phyloP scores from a whole-genome alignment of 2,329 filamentous ascomycete species.

The Monilinia fructigena region DNA sequence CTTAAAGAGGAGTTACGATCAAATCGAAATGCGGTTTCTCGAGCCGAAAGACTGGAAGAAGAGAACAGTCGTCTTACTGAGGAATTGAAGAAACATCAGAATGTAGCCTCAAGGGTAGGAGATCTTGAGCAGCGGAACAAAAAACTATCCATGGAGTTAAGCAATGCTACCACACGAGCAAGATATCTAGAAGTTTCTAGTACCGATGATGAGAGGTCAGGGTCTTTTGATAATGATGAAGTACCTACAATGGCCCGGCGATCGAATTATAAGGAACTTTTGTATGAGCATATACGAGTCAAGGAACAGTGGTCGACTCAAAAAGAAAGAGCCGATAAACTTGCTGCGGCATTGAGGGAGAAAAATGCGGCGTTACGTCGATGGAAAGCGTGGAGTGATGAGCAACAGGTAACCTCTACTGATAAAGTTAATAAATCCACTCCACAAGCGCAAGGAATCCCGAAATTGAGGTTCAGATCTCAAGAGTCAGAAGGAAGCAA shows the following conservation, averaged over 20 bases:
- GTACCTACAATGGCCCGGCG: neutral
- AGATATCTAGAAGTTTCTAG: slow-evolving; percentile 11
- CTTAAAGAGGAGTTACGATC: slow-evolving; percentile 28
- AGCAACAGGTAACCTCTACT: neutral
- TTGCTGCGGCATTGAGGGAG: slow-evolving; percentile 2
- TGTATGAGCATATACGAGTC: slow-evolving; percentile 5
- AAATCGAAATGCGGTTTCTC: slow-evolving; percentile 25
- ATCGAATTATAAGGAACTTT: slow-evolving; percentile 3
- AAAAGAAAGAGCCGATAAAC: slow-evolving; percentile 17
- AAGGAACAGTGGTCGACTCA: slow-evolving; percentile 20
- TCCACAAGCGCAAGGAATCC: slow-evolving; percentile 3
- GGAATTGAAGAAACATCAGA: slow-evolving; percentile 29
- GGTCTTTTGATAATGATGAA: neutral
- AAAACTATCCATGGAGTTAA: slow-evolving; percentile 27
- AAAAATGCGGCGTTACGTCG: slow-evolving; percentile 2
- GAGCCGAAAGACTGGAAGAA: slow-evolving; percentile 27
- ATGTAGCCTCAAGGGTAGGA: slow-evolving; percentile 24
- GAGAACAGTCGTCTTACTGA: slow-evolving; percentile 28
- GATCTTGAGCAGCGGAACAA: slow-evolving; percentile 35
- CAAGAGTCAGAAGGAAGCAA: slow-evolving; percentile 10
- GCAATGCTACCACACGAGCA: slow-evolving; percentile 24
- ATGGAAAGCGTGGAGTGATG: slow-evolving; percentile 10
- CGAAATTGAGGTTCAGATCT: slow-evolving; percentile 5
- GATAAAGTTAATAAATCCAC: neutral
- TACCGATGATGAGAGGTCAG: slow-evolving; percentile 10